Evolutionary conservation across 2,329 filamentous ascomycete species (phyloP).

Genomic region (Furcasterigmium furcatum): DNA sequence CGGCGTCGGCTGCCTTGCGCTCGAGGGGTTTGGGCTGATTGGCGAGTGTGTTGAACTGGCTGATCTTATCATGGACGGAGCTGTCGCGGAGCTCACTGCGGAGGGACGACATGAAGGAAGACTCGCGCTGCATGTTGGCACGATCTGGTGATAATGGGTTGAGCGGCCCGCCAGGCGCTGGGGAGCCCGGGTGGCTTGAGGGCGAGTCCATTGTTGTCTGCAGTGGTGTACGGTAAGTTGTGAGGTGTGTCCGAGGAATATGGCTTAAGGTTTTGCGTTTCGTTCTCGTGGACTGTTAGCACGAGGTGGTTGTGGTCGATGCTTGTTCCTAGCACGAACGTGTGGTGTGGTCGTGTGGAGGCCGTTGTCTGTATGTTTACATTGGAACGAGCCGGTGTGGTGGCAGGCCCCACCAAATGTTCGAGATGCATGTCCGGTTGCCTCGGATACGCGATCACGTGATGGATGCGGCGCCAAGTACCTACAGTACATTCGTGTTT

Average conservation of each 20-base stretch:
- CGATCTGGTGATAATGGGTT: slow-evolving; percentile 62
- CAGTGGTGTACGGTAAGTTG: neutral
- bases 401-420: neutral
- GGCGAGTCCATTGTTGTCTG: slow-evolving; percentile 33
- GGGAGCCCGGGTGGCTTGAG: slow-evolving; percentile 50
- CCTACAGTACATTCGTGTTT: too few species aligned
- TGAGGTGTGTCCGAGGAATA: neutral
- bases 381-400: neutral
- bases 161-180: slow-evolving; percentile 48
- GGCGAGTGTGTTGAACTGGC: slow-evolving; percentile 69
- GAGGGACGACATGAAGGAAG: slow-evolving; percentile 30
- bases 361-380: neutral
- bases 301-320: neutral
- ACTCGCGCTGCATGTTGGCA: slow-evolving; percentile 46
- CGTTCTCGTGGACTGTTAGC: slow-evolving; percentile 2
- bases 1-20: slow-evolving; percentile 62
- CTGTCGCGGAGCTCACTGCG: slow-evolving; percentile 47
- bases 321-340: neutral
- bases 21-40: slow-evolving; percentile 58
- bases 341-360: neutral
- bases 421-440: slow-evolving; percentile 1
- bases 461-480: too few species aligned
- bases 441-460: slow-evolving; percentile 1
- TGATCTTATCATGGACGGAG: slow-evolving; percentile 64
- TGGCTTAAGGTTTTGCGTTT: slow-evolving; percentile 2